Base-by-base conservation (phyloP, 768 basidiomycete species). In the Coprinopsis sp. region DNA sequence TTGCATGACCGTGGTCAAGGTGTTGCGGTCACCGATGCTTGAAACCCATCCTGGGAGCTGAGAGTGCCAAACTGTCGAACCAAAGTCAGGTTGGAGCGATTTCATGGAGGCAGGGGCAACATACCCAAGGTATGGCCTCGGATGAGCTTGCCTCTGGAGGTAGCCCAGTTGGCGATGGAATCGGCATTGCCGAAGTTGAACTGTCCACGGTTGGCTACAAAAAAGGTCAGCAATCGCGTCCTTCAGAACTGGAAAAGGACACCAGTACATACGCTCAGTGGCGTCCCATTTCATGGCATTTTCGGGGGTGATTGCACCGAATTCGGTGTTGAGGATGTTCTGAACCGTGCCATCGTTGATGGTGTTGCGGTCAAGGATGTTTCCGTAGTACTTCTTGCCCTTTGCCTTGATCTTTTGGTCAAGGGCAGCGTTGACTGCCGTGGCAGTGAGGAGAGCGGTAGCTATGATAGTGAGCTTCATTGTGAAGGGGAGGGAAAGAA, bases 131-230 rank as follows among this genome's bases (percentile, higher is more conserved):
- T 68, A 50, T 70, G 68, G 11, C 70, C 71, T 44, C 70, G 67
- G 34, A 72, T 63, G 25, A 67, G 50, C 46, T 72, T 70, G 30
- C 64, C 64, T 45, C 69, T 66, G 22, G 63, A 60, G 8, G 57
- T 54, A 30, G 72, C 71, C 65, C 66, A 70, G 51, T 69, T 68
- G 39, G 73, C 66, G n/a, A 73, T 58, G 7, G 58, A 53, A 50
- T 73, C 71, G 8, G 67, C 50, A 12, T 58, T 62, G n/a, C 55
- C 52, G 44, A 61, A 71, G 23, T 56, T 65, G 52, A 72, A 73
- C 10, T 47, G 40, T 23, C 60, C 61, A 18, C 65, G 64, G 22
- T 58, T 58, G 13, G 63, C 65, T 65, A 47, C 19, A 25, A 1
- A 13, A 33, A 38, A 11, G 4, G n/a, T 30, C 16, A 21, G 18